These are phyloP conservation scores for Suillus americanus DNA, from an alignment of 768 basidiomycete genomes.

Conservation along the genomic window DNA sequence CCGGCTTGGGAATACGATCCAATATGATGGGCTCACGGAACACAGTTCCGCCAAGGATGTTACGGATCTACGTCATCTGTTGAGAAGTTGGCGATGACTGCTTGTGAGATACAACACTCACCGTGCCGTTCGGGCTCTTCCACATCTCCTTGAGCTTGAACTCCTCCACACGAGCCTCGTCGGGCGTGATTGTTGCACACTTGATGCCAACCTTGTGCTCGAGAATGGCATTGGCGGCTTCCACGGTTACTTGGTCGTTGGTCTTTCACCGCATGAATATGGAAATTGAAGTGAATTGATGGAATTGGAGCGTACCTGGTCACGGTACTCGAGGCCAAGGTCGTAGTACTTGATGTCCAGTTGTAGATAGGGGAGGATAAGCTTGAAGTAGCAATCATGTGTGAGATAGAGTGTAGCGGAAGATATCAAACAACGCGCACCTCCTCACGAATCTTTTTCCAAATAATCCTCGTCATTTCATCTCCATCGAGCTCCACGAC, in stretches of 20 bases:
- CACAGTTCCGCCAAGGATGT: slow-evolving; percentile 97
- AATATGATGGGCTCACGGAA: slow-evolving; percentile 99
- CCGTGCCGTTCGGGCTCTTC: slow-evolving; percentile 95
- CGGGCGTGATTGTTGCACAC: slow-evolving; percentile 98
- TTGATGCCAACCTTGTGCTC: slow-evolving; percentile 97
- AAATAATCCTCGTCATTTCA: slow-evolving; percentile 99
- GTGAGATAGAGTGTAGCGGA: background rate
- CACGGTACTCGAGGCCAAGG: slow-evolving; percentile 91
- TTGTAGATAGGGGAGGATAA: slow-evolving; percentile 93
- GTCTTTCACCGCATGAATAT: slow-evolving; percentile 52
- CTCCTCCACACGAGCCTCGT: slow-evolving; percentile 93
- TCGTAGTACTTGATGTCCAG: slow-evolving; percentile 99
- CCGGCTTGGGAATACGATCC: slow-evolving; percentile 83
- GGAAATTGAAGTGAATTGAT: background rate
- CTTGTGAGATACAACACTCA: slow-evolving; percentile 35
- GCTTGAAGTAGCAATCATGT: slow-evolving; percentile 44
- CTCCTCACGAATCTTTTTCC: slow-evolving; percentile 97
- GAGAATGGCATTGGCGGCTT: slow-evolving; percentile 92
- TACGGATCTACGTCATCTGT: slow-evolving; percentile 67
- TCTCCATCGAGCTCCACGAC: slow-evolving; percentile 96
- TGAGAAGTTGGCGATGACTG: slow-evolving; percentile 1
- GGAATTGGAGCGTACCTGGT: slow-evolving; percentile 53
- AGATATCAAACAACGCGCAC: slow-evolving; percentile 40
- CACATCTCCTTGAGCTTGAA: slow-evolving; percentile 99
- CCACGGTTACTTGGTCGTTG: slow-evolving; percentile 88